Percentiles rank a stretch among this genome's conserved stretches.
phyloP scores from a whole-genome alignment of 208 protist genomes.

The Leishmania tropica region DNA sequence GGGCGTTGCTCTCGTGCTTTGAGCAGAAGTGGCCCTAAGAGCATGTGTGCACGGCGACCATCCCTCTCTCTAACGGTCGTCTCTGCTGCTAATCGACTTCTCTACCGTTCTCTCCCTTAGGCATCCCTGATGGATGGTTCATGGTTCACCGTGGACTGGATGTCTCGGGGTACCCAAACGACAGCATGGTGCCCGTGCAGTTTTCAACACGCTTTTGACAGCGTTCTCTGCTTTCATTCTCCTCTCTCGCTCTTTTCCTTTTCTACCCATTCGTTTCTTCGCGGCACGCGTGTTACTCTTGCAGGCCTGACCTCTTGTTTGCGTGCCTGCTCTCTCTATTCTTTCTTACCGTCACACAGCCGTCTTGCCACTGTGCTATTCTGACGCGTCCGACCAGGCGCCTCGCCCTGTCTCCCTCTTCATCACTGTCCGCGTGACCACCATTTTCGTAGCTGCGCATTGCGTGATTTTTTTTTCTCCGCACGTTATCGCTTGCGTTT shows the following conservation, averaged over 20 bases:
- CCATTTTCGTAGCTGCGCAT: not conserved
- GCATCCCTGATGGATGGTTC: not conserved
- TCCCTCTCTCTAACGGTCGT: not conserved
- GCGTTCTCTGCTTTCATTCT: not conserved
- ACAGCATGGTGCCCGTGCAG: not conserved
- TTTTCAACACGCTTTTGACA: not conserved
- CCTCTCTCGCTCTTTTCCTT: not conserved
- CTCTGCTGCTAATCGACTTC: not conserved
- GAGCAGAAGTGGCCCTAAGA: not conserved
- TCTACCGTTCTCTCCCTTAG: not conserved
- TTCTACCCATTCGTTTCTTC: not conserved
- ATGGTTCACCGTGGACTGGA: not conserved
- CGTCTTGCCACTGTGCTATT: not conserved
- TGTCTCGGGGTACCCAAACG: not conserved
- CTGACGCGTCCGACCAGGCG: not conserved
- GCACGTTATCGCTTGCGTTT: not conserved
- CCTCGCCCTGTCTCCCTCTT: not conserved
- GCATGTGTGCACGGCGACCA: not conserved
- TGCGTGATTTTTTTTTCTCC: not conserved
- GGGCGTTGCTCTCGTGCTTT: not conserved
- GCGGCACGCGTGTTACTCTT: too few species aligned
- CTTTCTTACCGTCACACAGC: not conserved
- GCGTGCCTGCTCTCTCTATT: not conserved
- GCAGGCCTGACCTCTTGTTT: not conserved
- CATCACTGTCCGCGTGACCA: conserved; percentile 3